Evolutionary conservation across 2,329 filamentous ascomycete genomes (phyloP), one percentile per base, ranked within the genome.

Genomic region (Teratosphaeria viscida): DNA sequence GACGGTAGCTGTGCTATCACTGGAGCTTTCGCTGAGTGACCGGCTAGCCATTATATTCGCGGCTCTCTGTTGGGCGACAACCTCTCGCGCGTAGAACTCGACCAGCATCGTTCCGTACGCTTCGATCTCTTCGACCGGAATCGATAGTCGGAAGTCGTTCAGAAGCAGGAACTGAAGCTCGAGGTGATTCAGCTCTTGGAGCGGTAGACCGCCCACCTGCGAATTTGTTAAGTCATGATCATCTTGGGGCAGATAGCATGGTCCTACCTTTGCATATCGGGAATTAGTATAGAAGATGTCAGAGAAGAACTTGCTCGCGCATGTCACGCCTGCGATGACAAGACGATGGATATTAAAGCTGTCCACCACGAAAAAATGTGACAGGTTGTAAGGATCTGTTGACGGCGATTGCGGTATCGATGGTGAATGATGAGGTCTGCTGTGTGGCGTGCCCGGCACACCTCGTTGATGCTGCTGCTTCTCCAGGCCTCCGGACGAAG

Each of bases 281-380:
- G 94, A 97, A 75, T 99, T 99, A 10, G 94, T 99, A 73, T 97
- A 99, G 70, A 99, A 99, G 49, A 97, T 92, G 76, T 99, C 85
- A 5, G 92, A 97, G 76, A 99, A 99, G 81, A 97, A 99, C 75
- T 99, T 99, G 83, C 92, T 97, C 5, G 94, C 92, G 75, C 94
- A 97, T 2, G 94, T 99, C 53, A 99, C 94, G 39, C 92, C 94
- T 2, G 94, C 90, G 72, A 99, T 99, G 58, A 97, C 92, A 59
- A 99, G 79, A 59, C 94, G 86, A 72, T 99, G 94, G 64, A 99
- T 97, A 76, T 99, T 99, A 78, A 94, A 99, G 76, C 94, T 97
- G 76, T 99, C 94, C 11, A 97, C 94, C 49, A 97, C 92, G 71
- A 99, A 97, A 69, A 86, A 88, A 68, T 88, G 85, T 2, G 83